Conservation (phyloP, 139 green algal species). For the Micromonas commoda region DNA sequence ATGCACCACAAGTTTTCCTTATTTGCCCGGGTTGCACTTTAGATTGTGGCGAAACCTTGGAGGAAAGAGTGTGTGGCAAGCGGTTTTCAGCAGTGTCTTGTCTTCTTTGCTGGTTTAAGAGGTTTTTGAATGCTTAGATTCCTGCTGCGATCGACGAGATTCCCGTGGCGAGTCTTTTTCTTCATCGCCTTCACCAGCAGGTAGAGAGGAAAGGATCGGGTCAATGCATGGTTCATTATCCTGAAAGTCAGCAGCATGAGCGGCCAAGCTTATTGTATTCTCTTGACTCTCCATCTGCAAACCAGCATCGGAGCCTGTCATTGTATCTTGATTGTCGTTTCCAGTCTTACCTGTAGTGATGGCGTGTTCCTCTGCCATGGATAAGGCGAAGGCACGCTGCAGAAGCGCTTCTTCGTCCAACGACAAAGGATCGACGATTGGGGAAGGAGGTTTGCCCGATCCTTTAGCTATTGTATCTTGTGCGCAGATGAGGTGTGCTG, state of each 20-base stretch:
- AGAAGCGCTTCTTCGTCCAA: conserved; percentile 66
- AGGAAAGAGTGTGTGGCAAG: no score
- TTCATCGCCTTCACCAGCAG: not conserved
- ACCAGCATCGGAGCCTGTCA: no score
- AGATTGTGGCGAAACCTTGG: no score
- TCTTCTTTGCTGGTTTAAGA: not conserved
- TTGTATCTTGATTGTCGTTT: no score
- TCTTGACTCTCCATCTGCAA: not conserved
- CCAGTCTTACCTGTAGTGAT: no score
- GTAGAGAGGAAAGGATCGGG: no score
- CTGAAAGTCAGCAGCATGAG: not conserved
- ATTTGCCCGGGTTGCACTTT: no score
- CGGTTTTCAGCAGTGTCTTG: not conserved
- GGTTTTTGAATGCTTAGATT: not conserved
- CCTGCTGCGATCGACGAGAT: not conserved
- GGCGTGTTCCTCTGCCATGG: conserved; percentile 81
- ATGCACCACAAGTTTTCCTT: no score
- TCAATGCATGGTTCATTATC: not conserved
- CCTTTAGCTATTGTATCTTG: not conserved
- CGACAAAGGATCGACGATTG: not conserved
- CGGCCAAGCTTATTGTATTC: not conserved
- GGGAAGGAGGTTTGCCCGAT: no score
- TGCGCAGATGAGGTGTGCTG: not conserved
- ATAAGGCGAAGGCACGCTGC: conserved; percentile 86
- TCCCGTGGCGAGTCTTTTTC: conserved; percentile 23